A percentile compares a stretch with the other conserved stretches of the same genome.
Conservation (phyloP, 306 rosid genomes). For the Spatholobus suberectus region DNA sequence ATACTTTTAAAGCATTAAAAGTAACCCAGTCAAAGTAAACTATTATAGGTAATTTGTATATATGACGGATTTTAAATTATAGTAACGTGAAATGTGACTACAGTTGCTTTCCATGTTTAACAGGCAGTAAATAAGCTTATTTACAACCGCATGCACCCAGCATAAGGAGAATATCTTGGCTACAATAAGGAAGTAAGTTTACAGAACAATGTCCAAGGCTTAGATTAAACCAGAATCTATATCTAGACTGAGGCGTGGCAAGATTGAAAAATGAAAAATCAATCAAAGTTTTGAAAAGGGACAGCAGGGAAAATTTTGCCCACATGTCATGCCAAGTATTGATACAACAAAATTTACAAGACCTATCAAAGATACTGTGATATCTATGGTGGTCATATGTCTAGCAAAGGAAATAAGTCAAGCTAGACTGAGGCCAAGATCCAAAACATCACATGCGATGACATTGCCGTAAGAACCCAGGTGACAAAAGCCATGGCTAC, state of each 20-base stretch:
- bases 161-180: conserved; percentile 3
- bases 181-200: conserved; percentile 22
- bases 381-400: conserved; percentile 23
- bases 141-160: conserved; percentile 25
- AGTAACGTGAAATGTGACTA: neutral
- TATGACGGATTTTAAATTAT: conserved; percentile 5
- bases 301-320: conserved; percentile 14
- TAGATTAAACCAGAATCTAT: conserved; percentile 23
- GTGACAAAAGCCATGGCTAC: conserved; percentile 81
- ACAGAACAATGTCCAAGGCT: conserved; percentile 27
- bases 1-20: neutral
- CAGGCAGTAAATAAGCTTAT: conserved; percentile 7
- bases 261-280: conserved; percentile 21
- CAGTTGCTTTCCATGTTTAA: neutral
- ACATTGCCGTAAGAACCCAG: conserved; percentile 78
- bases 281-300: conserved; percentile 7
- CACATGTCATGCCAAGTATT: conserved; percentile 16
- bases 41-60: neutral
- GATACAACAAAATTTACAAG: conserved; percentile 50
- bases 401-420: conserved; percentile 34
- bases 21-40: neutral
- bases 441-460: conserved; percentile 96
- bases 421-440: conserved; percentile 76
- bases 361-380: conserved; percentile 38
- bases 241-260: conserved; percentile 11